These are phyloP conservation scores for Penicillium oxalicum DNA, from an alignment of 2,329 filamentous ascomycete genomes.

Conservation along the genomic window DNA sequence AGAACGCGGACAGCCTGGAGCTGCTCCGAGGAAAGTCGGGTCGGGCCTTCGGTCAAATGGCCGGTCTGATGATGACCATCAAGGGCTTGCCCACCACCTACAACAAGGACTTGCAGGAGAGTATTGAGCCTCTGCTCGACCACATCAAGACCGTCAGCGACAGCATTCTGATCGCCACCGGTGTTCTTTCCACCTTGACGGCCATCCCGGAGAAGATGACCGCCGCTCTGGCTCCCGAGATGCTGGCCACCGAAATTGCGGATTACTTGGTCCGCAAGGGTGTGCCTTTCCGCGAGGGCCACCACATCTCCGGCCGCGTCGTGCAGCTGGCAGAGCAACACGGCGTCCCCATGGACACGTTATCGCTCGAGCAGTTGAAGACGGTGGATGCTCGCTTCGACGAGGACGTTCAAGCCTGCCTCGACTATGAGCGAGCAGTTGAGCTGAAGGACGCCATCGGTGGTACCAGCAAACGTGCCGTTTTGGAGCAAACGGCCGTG, in stretches of 20 bases:
- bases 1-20: constrained; percentile 68
- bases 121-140: constrained; percentile 78
- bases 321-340: constrained; percentile 67
- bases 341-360: constrained; percentile 62
- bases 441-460: constrained; percentile 72
- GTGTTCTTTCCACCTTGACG: constrained; percentile 68
- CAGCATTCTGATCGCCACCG: constrained; percentile 75
- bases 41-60: constrained; percentile 72
- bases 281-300: constrained; percentile 73
- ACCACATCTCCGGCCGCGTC: constrained; percentile 68
- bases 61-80: constrained; percentile 69
- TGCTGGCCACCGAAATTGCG: constrained; percentile 61
- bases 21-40: constrained; percentile 73
- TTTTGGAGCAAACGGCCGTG: constrained; percentile 63
- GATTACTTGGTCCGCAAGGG: constrained; percentile 46
- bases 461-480: constrained; percentile 66
- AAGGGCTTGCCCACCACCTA: constrained; percentile 75
- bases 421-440: constrained; percentile 78
- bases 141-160: constrained; percentile 74
- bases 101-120: constrained; percentile 91
- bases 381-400: constrained; percentile 64
- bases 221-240: constrained; percentile 71
- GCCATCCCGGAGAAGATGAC: constrained; percentile 69
- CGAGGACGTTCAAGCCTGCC: constrained; percentile 62
- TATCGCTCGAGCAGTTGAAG: constrained; percentile 61